phyloP scores from a whole-genome alignment of 805 yeast species.

The Teunomyces lycoperdinae region DNA sequence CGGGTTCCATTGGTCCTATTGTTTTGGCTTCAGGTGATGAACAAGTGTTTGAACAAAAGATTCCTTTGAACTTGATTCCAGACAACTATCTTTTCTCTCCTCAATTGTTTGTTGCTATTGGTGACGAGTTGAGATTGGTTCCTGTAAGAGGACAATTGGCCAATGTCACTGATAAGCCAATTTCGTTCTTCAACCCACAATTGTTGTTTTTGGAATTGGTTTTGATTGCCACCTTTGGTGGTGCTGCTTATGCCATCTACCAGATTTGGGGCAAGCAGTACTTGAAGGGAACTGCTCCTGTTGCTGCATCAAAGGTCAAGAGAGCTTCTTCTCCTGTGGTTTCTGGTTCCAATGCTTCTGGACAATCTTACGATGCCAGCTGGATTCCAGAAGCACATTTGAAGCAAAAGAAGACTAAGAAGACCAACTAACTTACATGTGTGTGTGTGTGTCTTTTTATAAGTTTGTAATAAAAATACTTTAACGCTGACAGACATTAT shows the following conservation, averaged over 20 bases:
- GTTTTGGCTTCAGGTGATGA: constrained; percentile 48
- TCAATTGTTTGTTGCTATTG: constrained; percentile 49
- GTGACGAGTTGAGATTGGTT: constrained; percentile 50
- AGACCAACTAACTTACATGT: constrained; percentile 4
- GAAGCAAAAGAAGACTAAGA: constrained; percentile 10
- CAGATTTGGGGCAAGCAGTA: constrained; percentile 45
- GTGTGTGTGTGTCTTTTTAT: no score
- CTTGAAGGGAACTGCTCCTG: constrained; percentile 38
- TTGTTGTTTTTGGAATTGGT: constrained; percentile 61
- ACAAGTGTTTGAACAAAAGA: constrained; percentile 51
- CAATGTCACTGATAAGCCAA: constrained; percentile 57
- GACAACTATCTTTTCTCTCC: constrained; percentile 61
- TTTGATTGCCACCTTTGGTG: constrained; percentile 27
- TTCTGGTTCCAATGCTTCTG: not conserved
- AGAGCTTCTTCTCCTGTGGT: constrained; percentile 19
- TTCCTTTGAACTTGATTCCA: constrained; percentile 58
- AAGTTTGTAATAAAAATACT: not conserved
- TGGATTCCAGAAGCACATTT: constrained; percentile 13
- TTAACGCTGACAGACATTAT: not conserved
- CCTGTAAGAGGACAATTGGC: constrained; percentile 59
- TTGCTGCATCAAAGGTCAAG: constrained; percentile 18
- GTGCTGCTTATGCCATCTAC: constrained; percentile 40
- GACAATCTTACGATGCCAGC: constrained; percentile 1
- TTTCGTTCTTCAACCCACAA: constrained; percentile 73
- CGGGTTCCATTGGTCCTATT: constrained; percentile 61